Evolutionary conservation across 208 protist species (phyloP), one percentile per base, ranked within the genome.

Genomic region (Trypanosoma mega): DNA sequence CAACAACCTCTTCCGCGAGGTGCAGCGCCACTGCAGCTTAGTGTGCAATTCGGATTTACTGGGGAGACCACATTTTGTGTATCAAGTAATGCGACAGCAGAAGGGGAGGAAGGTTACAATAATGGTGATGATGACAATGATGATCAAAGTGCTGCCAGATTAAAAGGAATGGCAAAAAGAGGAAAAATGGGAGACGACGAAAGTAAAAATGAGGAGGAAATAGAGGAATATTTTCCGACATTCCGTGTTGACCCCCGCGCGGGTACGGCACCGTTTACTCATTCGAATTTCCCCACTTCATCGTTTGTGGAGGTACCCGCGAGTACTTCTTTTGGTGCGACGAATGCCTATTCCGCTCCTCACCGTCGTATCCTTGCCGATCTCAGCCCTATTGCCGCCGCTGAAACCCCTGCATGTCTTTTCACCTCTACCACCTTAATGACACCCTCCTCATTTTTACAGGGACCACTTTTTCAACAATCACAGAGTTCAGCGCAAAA

Each of bases 361-460:
- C n/a, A n/a, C n/a, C n/a, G n/a, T n/a, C 34, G 34, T 39, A 12
- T 12, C 8, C 8, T 39, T 6, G 12, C 6, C 14, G 60, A 57
- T 45, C n/a, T 67, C 2, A 67, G 60, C 44, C 44, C 60, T 43
- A 67, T 67, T 57, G 50, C 48, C 37, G 29, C 60, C 4, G 21
- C 50, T 18, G 50, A 58, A 30, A 59, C 60, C 0, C 60, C 60
- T 11, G 29, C 12, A 23, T 39, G 50, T 16, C 56, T 67, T 47
- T 39, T 55, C 14, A 44, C 24, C 26, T 67, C 60, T 21, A 43
- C 41, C 20, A 48, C 20, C 21, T 21, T 29, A 34, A 39, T 39
- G 34, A 39, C 12, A 39, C 6, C 34, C 8, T 12, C 34, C 8
- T 12, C 34, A 39, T 39, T 12, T 39, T 31, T 44, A 0, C 9